These are phyloP conservation scores for Sugiyamaella mastotermitis DNA, from an alignment of 805 yeast species.

Conservation along the genomic window DNA sequence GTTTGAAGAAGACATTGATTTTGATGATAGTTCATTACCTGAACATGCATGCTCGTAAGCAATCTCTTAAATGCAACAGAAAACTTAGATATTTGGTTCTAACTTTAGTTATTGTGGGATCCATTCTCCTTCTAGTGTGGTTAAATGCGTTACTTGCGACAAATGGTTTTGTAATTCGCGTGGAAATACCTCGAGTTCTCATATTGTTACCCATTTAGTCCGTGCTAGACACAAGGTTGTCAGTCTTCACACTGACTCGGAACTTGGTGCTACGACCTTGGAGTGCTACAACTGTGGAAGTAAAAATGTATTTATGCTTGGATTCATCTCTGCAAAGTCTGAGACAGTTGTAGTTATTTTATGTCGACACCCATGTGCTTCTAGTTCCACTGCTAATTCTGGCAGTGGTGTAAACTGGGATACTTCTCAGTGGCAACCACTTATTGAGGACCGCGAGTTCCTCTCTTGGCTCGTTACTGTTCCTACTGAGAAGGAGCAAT, in stretches of 20 bases:
- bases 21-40: constrained; percentile 27
- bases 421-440: constrained; percentile 77
- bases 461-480: constrained; percentile 74
- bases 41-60: constrained; percentile 42
- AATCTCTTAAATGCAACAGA: background rate
- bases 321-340: constrained; percentile 80
- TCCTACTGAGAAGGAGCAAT: constrained; percentile 59
- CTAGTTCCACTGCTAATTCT: constrained; percentile 9
- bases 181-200: constrained; percentile 56
- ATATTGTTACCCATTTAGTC: constrained; percentile 80
- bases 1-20: constrained; percentile 16
- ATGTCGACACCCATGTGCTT: constrained; percentile 77
- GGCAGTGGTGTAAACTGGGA: constrained; percentile 60
- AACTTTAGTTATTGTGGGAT: constrained; percentile 68
- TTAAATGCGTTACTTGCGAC: constrained; percentile 68
- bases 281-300: constrained; percentile 92
- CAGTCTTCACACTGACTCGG: constrained; percentile 70
- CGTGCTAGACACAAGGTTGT: constrained; percentile 71
- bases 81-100: too few relatives aligned
- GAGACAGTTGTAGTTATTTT: constrained; percentile 81
- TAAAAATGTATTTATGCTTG: constrained; percentile 71
- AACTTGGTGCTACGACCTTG: constrained; percentile 76
- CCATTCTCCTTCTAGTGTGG: constrained; percentile 55
- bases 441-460: constrained; percentile 73
- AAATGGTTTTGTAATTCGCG: constrained; percentile 89